Base-by-base conservation (phyloP, 176 grass and related monocot species). In the Dactylis glomerata region DNA sequence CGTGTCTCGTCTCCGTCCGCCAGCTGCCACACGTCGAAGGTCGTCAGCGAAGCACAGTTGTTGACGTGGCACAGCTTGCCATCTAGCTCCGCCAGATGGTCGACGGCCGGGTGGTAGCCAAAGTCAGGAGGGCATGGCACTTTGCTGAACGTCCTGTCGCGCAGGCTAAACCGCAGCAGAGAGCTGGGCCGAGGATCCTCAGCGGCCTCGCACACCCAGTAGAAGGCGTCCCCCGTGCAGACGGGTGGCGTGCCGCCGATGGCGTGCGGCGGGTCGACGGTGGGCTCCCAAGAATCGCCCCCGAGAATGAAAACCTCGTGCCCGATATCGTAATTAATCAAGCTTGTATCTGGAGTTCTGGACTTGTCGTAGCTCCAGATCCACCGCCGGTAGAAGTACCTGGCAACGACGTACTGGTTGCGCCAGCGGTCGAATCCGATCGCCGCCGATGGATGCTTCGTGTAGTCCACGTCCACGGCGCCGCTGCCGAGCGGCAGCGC, bases 301-400 rank as follows among this genome's bases (percentile, higher is more conserved):
- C 63, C 75, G 3, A 78, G 46, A 0, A 2, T 31, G 34, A 85
- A 85, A 0, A 78, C 36, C 62, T 85, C 62, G 24, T 78, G 83
- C 12, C 64, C 37, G 49, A 85, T 59, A 64, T 70, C 37, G 20
- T 45, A 69, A n/a, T n/a, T n/a, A n/a, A 19, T 85, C 61, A 4
- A 55, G n/a, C 20, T 6, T 73, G 40, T 41, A 5, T 14, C 23
- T 46, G n/a, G n/a, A n/a, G n/a, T n/a, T n/a, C n/a, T n/a, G 40
- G 69, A 26, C 69, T 73, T 5, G 12, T 46, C 24, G 69, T 46
- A 27, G 69, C 41, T 17, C 40, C 23, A 56, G n/a, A n/a, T 1
- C n/a, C n/a, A n/a, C n/a, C 5, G 23, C 62, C 47, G 62, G 74
- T 85, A 85, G 26, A 85, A 69, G 83, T 42, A 77, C 47, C 74